Evolutionary conservation across 1,284 basidiomycete species (phyloP).

Genomic region (Thelephora terrestris): DNA sequence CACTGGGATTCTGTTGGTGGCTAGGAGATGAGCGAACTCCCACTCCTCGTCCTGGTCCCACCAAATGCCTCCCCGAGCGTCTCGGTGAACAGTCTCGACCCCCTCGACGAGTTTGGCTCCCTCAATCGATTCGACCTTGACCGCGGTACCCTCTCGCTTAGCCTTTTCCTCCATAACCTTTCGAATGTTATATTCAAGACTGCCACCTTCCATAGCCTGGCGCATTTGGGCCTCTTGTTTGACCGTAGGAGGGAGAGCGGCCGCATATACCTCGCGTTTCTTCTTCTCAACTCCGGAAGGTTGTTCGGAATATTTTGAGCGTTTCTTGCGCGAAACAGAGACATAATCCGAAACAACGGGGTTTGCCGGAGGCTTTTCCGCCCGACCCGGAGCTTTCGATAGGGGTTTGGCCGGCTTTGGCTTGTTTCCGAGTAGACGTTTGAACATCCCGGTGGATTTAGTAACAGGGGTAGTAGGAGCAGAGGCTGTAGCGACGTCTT

Average conservation of each 20-base stretch:
- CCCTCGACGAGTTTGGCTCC: conserved; percentile 19
- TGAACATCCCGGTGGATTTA: not conserved
- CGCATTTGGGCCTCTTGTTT: conserved; percentile 53
- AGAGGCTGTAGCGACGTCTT: conserved; percentile 27
- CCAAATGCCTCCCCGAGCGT: conserved; percentile 55
- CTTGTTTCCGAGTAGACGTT: not conserved
- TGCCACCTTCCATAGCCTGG: conserved; percentile 58
- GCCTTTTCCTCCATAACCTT: conserved; percentile 47
- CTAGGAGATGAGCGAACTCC: conserved; percentile 54
- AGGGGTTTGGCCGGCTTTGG: not conserved
- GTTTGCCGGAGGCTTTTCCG: not conserved
- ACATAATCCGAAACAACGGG: not conserved
- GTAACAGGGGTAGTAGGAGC: not conserved
- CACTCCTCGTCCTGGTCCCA: conserved; percentile 58
- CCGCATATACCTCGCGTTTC: conserved; percentile 36
- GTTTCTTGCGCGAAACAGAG: not conserved
- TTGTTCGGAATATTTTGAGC: conserved; percentile 3
- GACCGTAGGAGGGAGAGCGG: conserved; percentile 38
- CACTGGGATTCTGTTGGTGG: conserved; percentile 17
- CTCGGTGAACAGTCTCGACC: conserved; percentile 43
- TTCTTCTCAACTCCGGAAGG: conserved; percentile 11
- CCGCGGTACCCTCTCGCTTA: conserved; percentile 24
- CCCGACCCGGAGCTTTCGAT: not conserved
- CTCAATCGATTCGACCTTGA: conserved; percentile 16
- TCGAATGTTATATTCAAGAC: conserved; percentile 42